phyloP scores from a whole-genome alignment of 2,329 filamentous ascomycete genomes.

The Chrysoporthe cubensis region DNA sequence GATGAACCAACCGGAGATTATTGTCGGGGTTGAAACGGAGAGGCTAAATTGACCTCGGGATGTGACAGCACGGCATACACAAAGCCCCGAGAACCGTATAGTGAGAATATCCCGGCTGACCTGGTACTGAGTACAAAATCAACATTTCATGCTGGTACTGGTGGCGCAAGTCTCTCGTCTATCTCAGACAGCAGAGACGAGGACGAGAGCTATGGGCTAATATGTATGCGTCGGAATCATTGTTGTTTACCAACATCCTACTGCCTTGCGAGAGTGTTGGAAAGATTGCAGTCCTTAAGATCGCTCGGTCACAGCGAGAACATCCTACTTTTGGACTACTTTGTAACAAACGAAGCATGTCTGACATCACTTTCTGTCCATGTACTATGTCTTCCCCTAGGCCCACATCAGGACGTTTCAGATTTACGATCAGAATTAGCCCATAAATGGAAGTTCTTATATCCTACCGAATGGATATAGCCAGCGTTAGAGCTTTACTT shows the following conservation, averaged over 20 bases:
- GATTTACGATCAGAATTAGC: neutral
- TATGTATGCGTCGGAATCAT: neutral
- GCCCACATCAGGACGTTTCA: neutral
- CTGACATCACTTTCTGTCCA: neutral
- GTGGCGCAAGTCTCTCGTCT: neutral
- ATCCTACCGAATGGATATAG: neutral
- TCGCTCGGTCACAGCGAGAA: neutral
- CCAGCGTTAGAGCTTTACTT: neutral
- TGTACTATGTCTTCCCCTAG: neutral
- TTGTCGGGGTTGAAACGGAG: neutral
- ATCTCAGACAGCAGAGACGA: neutral
- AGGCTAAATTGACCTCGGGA: neutral
- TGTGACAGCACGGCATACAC: neutral
- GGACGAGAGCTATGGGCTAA: neutral
- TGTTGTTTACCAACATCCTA: neutral
- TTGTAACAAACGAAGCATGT: neutral
- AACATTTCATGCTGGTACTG: neutral
- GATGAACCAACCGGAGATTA: neutral
- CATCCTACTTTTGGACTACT: neutral
- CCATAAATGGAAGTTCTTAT: conserved; percentile 2
- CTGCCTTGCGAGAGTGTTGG: neutral
- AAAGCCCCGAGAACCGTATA: conserved; percentile 2
- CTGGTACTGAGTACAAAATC: neutral
- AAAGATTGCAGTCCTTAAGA: neutral
- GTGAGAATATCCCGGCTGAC: neutral